Base-by-base conservation (phyloP, 2,329 filamentous ascomycete species). In the Cercospora beticola region DNA sequence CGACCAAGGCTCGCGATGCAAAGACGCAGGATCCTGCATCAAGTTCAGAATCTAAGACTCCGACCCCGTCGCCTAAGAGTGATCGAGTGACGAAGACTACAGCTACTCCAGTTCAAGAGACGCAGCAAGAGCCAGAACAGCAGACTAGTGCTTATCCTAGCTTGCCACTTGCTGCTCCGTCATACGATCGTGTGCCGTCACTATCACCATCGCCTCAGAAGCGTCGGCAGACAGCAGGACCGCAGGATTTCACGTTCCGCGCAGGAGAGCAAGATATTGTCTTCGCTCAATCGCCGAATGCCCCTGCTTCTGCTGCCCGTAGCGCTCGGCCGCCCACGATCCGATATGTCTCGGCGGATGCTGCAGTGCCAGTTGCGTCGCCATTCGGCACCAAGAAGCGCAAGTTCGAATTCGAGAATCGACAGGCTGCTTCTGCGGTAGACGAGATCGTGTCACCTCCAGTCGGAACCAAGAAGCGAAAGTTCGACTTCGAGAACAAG, bases 211-310 rank as follows among this genome's bases (percentile, higher is more conserved):
- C 72, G 21, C 76, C 76, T 16, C 75, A 78, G 62, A 82, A 73
- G 65, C 75, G 78, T 54, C 75, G 75, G 10, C 75, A 78, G 72
- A 79, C 78, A 63, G 66, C 73, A 23, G 78, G 76, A 1, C 78
- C 81, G 6, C 78, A 78, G 26, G 78, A 82, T 65, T 86, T 86
- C 74, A 85, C 82, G 5, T 84, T 86, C 79, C 78, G 82, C 69
- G 81, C 82, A 28, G 80, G 79, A 68, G 69, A 68, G 36, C 79
- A 80, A 63, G 75, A 77, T 21, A 81, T 85, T 70, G 77, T 79
- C 26, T 85, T 85, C 67, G 80, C 78, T 14, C 76, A 79, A 14
- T 77, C 76, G 6, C 75, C 78, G 5, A 76, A 79, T 6, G 76
- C 76, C 23, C 75, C 72, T 31, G 68, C 71, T 28, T 68, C 70